Evolutionary conservation across 2,329 filamentous ascomycete genomes (phyloP).

Genomic region (Diaporthe sp.): DNA sequence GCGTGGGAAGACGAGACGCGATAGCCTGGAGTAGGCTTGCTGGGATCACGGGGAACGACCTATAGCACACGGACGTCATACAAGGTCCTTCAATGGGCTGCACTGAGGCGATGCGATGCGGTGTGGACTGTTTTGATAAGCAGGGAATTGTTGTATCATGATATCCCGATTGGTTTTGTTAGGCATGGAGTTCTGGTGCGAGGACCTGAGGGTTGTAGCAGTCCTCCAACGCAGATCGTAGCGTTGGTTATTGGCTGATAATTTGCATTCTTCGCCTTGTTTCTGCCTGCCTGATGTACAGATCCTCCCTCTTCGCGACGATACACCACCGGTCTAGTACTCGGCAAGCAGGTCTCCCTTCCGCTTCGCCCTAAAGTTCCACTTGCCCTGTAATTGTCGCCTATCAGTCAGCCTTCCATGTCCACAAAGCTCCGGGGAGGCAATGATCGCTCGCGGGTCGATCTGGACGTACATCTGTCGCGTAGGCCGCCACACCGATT

Average conservation of each 20-base stretch:
- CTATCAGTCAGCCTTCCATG: conserved; percentile 8
- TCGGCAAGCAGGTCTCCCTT: conserved; percentile 86
- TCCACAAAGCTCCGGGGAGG: neutral
- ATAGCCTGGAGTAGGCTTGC: neutral
- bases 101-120: neutral
- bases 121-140: neutral
- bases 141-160: conserved; percentile 17
- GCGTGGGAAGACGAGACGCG: neutral
- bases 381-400: conserved; percentile 76
- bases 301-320: conserved; percentile 13
- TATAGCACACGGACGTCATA: neutral
- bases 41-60: neutral
- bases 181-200: neutral
- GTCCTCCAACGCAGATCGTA: neutral
- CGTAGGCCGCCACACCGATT: conserved; percentile 78
- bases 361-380: conserved; percentile 85
- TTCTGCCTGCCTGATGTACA: conserved; percentile 20
- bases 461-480: conserved; percentile 80
- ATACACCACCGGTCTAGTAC: conserved; percentile 62
- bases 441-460: conserved; percentile 35
- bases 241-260: neutral
- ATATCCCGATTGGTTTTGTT: conserved; percentile 6
- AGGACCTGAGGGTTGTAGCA: neutral
- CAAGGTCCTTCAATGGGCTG: neutral
- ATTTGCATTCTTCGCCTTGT: neutral